These are phyloP conservation scores for Gastrolobium bilobum DNA, from an alignment of 306 rosid genomes.

Conservation along the genomic window DNA sequence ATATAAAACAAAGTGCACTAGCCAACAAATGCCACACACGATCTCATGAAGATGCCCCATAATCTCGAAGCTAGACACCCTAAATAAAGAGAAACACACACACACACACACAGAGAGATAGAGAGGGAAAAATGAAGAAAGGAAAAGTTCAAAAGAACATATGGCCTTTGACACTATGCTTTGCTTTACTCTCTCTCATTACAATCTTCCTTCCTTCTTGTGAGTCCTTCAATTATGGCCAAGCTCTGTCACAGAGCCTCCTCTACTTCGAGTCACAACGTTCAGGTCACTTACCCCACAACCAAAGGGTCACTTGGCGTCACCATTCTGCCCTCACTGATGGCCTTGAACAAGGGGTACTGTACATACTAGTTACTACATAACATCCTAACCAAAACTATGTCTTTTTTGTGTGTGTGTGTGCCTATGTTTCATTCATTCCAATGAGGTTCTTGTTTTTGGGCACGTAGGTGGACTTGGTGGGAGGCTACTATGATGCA, in stretches of 20 bases:
- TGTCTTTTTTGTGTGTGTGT: background rate
- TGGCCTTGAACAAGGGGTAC: constrained; percentile 88
- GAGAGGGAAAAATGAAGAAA: constrained; percentile 49
- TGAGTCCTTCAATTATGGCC: constrained; percentile 63
- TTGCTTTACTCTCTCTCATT: constrained; percentile 52
- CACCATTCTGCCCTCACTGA: constrained; percentile 83
- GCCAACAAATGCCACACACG: too few relatives aligned
- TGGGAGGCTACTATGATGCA: constrained; percentile 93
- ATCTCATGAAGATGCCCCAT: too few relatives aligned
- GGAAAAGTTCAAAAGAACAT: constrained; percentile 36
- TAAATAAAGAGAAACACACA: background rate
- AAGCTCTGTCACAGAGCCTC: constrained; percentile 77
- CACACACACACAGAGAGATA: background rate
- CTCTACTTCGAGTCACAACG: constrained; percentile 93
- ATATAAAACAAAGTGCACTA: background rate
- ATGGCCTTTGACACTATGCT: constrained; percentile 43
- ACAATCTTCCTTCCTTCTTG: constrained; percentile 45
- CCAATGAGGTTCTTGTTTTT: background rate
- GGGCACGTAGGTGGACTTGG: constrained; percentile 78
- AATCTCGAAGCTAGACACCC: too few relatives aligned
- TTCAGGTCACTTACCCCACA: constrained; percentile 85
- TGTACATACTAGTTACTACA: background rate
- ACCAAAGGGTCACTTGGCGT: constrained; percentile 85
- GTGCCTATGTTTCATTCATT: background rate
- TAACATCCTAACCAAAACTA: background rate